Base-by-base conservation (phyloP, 805 yeast genomes). In the Metschnikowia aberdeeniae region DNA sequence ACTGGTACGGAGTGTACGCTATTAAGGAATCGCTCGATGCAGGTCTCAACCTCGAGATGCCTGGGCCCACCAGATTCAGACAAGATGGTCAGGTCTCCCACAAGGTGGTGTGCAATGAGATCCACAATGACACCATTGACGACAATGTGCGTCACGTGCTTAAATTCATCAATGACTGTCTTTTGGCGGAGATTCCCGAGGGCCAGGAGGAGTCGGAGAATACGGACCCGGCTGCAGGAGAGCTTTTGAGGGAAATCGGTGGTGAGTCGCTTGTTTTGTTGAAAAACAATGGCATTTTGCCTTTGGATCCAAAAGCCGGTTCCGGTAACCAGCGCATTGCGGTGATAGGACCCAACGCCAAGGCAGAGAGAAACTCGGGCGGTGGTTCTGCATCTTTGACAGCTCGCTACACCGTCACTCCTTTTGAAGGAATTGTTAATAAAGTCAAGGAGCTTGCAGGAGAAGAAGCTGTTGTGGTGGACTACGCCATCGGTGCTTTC, bases 31-130 rank as follows among this genome's bases (percentile, higher is more conserved):
- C 82, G 11, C 58, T 81, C 38, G 68, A 72, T 34, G 77, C 78
- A 30, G 86, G 86, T 6, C 63, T 82, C 44, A 82, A 80, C 56
- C 64, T 82, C 53, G 87, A 82, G 60, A 79, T 80, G 84, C 87
- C 87, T 1, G 87, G 86, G 31, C 78, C 80, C 14, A 64, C 80
- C 3, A 61, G 73, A 37, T 72, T 70, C 59, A 59, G 81, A 64
- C 63, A 73, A 51, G 62, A 62, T 1, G 61, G 61, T 26, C 61
- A 69, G 10, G 61, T 78, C 13, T 49, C 65, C 6, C 79, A 74
- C 53, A 71, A 73, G 36, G 64, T 78, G 17, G 52, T 49, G 44
- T 58, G 67, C 42, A 68, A 67, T 47, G 77, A 75, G 50, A 58
- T 78, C 34, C 70, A 62, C 47, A 45, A 45, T 5, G 68, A 67